Conservation (phyloP, 169 alveolate species). For the Blepharisma undulans region DNA sequence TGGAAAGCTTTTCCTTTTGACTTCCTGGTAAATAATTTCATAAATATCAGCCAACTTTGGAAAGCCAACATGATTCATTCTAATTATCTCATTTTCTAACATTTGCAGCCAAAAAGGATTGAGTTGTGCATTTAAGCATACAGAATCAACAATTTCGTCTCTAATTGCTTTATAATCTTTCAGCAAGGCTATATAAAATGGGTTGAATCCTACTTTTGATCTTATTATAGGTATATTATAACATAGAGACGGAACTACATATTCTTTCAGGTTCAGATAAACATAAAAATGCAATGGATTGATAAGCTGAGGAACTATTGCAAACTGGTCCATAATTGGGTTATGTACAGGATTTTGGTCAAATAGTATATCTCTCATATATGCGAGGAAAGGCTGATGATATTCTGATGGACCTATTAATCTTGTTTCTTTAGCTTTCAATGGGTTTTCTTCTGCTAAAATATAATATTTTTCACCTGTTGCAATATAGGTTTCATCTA, state of each 20-base stretch:
- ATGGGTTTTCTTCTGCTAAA: background rate
- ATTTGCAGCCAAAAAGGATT: constrained; percentile 2
- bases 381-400: background rate
- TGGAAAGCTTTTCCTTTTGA: background rate
- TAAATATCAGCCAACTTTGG: background rate
- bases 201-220: background rate
- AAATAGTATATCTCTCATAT: background rate
- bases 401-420: background rate
- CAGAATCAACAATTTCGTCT: background rate
- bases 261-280: background rate
- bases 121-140: background rate
- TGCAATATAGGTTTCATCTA: background rate
- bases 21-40: background rate
- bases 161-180: constrained; percentile 4
- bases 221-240: background rate
- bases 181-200: background rate
- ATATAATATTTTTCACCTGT: background rate
- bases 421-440: background rate
- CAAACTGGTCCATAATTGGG: background rate
- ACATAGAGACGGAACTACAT: background rate
- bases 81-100: background rate
- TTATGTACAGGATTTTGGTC: background rate
- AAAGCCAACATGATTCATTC: background rate
- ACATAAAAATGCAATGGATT: constrained; percentile 6
- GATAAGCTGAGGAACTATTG: background rate